A percentile compares a stretch with the other conserved stretches of the same genome.
These are phyloP conservation scores for Leptosphaerulina australis DNA, from an alignment of 2,329 filamentous ascomycete genomes.

Conservation along the genomic window DNA sequence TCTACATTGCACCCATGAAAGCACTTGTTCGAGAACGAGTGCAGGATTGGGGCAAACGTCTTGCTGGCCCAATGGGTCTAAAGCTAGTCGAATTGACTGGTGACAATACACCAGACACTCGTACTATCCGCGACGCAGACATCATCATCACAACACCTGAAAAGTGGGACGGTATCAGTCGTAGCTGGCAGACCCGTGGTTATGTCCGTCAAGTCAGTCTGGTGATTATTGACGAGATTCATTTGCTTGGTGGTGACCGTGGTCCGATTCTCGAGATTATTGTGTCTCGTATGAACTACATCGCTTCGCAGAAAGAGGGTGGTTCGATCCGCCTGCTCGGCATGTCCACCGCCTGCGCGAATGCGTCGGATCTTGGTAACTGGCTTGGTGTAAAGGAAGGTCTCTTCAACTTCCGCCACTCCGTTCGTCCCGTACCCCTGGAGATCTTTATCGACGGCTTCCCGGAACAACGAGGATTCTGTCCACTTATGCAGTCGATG, in stretches of 20 bases:
- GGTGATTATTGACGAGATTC: conserved; percentile 98
- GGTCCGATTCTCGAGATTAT: conserved; percentile 99
- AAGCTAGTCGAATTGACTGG: conserved; percentile 94
- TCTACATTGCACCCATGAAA: conserved; percentile 99
- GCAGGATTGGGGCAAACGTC: conserved; percentile 86
- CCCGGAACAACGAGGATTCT: conserved; percentile 92
- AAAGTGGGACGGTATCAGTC: conserved; percentile 99
- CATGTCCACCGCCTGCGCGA: conserved; percentile 99
- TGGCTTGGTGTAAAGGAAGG: conserved; percentile 97
- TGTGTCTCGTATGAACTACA: conserved; percentile 93
- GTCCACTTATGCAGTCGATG: conserved; percentile 98
- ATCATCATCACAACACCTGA: conserved; percentile 99
- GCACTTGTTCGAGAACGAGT: conserved; percentile 95
- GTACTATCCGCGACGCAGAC: conserved; percentile 93
- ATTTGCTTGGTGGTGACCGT: conserved; percentile 92
- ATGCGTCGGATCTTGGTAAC: conserved; percentile 90
- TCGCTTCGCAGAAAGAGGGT: conserved; percentile 86
- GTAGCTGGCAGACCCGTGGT: conserved; percentile 96
- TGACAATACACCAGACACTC: conserved; percentile 96
- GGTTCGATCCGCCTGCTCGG: conserved; percentile 86
- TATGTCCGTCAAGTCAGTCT: conserved; percentile 94
- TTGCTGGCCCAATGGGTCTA: conserved; percentile 81
- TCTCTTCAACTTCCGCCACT: conserved; percentile 96
- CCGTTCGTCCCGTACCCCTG: conserved; percentile 91
- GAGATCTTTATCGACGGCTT: conserved; percentile 99